Conservation (phyloP, 352 stramenopile species). For the Globisporangium heterothallicum region DNA sequence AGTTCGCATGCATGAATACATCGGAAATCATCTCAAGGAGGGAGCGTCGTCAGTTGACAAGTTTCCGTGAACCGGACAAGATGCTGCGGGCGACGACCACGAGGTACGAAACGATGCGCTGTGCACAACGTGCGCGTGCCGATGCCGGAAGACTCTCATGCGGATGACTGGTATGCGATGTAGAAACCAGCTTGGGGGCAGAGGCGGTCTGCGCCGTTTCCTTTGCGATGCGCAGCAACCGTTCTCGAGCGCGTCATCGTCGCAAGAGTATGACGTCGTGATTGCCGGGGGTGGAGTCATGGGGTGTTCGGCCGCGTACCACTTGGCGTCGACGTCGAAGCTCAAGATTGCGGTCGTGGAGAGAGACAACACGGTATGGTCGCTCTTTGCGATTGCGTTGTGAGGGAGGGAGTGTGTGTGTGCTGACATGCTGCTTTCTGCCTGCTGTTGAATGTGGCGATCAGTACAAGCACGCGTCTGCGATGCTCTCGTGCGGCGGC, state of each 20-base stretch:
- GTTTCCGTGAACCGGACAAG: not conserved
- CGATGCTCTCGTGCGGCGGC: conserved; percentile 66
- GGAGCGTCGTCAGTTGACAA: conserved; percentile 3
- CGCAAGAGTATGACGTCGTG: conserved; percentile 62
- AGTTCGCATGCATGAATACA: too few species aligned
- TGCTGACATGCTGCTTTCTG: not conserved
- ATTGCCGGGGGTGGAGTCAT: conserved; percentile 78
- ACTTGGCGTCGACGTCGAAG: conserved; percentile 62
- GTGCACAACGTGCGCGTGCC: not conserved
- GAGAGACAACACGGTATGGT: conserved; percentile 58
- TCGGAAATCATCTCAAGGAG: too few species aligned
- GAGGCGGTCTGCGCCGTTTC: not conserved
- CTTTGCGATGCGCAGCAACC: not conserved
- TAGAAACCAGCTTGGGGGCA: not conserved
- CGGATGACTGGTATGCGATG: too few species aligned
- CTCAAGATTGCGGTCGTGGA: conserved; percentile 74
- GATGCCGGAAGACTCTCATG: not conserved
- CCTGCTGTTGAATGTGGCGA: not conserved
- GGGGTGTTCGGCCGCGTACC: conserved; percentile 84
- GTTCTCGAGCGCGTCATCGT: conserved; percentile 1
- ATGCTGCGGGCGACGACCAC: not conserved
- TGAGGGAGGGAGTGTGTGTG: too few species aligned
- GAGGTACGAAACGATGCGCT: not conserved
- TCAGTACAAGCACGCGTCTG: conserved; percentile 84
- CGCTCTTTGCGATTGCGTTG: too few species aligned